phyloP scores from a whole-genome alignment of 257 asterid species.

The Misopates orontium region DNA sequence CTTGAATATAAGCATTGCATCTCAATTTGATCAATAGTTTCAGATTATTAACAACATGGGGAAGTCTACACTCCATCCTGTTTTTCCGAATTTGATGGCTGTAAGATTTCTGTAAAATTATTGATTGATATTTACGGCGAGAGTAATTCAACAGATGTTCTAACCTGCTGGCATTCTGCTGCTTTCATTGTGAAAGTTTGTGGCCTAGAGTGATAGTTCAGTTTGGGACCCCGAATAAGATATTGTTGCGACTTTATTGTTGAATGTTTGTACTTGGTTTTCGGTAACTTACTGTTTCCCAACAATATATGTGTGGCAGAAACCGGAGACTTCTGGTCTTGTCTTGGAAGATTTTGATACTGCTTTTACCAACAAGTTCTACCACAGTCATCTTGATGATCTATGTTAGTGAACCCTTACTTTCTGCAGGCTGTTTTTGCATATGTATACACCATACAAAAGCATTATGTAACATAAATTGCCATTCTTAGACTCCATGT shows the following conservation, averaged over 20 bases:
- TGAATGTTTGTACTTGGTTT: constrained; percentile 11
- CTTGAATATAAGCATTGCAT: neutral
- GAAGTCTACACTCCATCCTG: neutral
- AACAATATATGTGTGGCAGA: constrained; percentile 49
- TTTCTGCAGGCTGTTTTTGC: constrained; percentile 24
- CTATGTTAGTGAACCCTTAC: constrained; percentile 60
- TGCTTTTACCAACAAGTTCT: constrained; percentile 75
- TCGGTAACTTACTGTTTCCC: constrained; percentile 21
- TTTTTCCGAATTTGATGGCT: too few relatives aligned
- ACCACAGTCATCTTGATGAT: constrained; percentile 95
- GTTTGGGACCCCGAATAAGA: neutral
- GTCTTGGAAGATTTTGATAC: constrained; percentile 94
- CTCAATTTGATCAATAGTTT: neutral
- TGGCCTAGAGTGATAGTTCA: too few relatives aligned
- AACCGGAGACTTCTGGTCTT: constrained; percentile 72
- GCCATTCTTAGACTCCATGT: constrained; percentile 19
- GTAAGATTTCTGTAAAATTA: neutral
- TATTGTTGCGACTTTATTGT: constrained; percentile 13
- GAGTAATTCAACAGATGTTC: neutral
- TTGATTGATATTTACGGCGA: neutral
- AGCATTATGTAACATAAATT: constrained; percentile 6
- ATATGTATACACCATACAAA: neutral
- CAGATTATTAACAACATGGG: neutral
- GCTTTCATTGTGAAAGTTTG: neutral
- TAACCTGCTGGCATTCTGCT: neutral